Evolutionary conservation across 2,329 filamentous ascomycete species (phyloP), one percentile per base, ranked within the genome.

Genomic region (Phaeomoniella chlamydospora): DNA sequence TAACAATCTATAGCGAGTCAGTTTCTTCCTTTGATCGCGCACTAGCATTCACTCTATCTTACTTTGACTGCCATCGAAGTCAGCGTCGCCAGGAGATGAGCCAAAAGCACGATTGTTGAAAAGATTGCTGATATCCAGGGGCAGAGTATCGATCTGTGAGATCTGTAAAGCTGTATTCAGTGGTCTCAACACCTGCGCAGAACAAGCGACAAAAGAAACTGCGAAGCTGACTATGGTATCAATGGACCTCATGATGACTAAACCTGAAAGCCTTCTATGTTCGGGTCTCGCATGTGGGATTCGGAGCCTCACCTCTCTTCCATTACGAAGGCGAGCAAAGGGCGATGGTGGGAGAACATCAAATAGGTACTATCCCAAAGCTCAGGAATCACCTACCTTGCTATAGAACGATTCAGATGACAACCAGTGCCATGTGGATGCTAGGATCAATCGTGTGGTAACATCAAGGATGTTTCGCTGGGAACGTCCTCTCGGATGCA

Each of bases 21-120:
- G 30, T 16, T 31, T 36, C 12, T 4, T 30, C 9, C 17, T 12
- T 12, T 13, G 15, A 16, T 36, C 18, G 16, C 26, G 19, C 9
- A 35, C n/a, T 29, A n/a, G n/a, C n/a, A 17, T 36, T 32, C 42
- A n/a, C 32, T 18, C 16, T 12, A 17, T 17, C 32, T 9, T 45
- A 45, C 54, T 47, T 29, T 41, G 40, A 15, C 49, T 29, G n/a
- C 49, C 53, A 41, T 59, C 56, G 33, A 53, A 58, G 31, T 52
- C 40, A 1, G 56, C 53, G 34, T 58, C 55, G 30, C 52, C 52
- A 5, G 55, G 50, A 6, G 39, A 46, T 41, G 53, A 45, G 4
- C 49, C 56, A 43, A 58, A 59, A 1, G 47, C 56, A 16, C 53
- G 49, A 34, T 58, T 59, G 41, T 58, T 55, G 41, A 49, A 43